A percentile compares a stretch with the other conserved stretches of the same genome.
Conservation (phyloP, 441 rosid species). For the Gossypium gossypioides region DNA sequence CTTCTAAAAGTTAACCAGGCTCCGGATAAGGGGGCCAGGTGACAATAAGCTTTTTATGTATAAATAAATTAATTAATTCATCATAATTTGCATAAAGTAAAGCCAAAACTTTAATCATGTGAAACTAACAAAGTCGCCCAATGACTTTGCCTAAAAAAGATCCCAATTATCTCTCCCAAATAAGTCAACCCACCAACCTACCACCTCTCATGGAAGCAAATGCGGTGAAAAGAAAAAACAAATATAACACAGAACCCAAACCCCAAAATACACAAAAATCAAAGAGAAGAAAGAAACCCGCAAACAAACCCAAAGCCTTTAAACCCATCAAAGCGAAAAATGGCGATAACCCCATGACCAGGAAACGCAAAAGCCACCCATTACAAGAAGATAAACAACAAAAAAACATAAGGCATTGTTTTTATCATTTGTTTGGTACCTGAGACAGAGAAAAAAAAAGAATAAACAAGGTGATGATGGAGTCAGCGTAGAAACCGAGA, state of each 20-base stretch:
- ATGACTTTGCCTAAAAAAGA: conserved; percentile 14
- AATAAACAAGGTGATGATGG: conserved; percentile 18
- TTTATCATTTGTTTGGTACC: conserved; percentile 22
- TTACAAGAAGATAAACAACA: conserved; percentile 8
- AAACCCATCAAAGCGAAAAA: conserved; percentile 27
- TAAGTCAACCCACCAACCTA: conserved; percentile 73
- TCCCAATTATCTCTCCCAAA: conserved; percentile 16
- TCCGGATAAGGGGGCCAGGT: conserved; percentile 23
- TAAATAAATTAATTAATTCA: not conserved
- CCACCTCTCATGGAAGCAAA: conserved; percentile 52
- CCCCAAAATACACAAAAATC: conserved; percentile 22
- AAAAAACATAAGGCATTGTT: conserved; percentile 3
- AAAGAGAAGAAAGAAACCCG: conserved; percentile 17
- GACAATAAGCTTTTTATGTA: conserved; percentile 11
- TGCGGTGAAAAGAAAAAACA: conserved; percentile 11
- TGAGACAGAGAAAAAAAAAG: conserved; percentile 12
- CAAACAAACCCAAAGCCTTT: conserved; percentile 13
- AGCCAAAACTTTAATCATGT: conserved; percentile 15
- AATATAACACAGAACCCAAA: conserved; percentile 10
- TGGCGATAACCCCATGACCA: conserved; percentile 17
- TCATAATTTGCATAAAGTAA: conserved; percentile 14
- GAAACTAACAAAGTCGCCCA: conserved; percentile 19
- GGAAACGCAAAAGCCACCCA: conserved; percentile 5
- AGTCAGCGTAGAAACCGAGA: conserved; percentile 27
- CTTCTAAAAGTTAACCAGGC: not conserved